Percentiles rank a stretch among this genome's conserved stretches.
These are phyloP conservation scores for Neolentinus lepideus DNA, from an alignment of 1,284 basidiomycete genomes.

Conservation along the genomic window DNA sequence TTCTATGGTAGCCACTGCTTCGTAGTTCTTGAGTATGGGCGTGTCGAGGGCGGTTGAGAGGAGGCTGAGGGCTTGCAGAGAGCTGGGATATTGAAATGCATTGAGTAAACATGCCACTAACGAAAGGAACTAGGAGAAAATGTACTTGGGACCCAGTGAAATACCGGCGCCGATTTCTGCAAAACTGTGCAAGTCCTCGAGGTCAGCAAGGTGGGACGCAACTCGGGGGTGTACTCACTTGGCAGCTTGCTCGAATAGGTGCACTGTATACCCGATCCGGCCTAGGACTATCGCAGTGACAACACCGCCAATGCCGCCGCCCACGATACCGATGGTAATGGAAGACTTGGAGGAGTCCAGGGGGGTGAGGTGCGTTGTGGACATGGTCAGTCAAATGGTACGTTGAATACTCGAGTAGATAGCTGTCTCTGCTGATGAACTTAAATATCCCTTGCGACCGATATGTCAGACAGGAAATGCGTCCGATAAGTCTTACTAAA, in stretches of 20 bases:
- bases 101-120: too few relatives aligned
- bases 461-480: too few relatives aligned
- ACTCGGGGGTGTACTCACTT: too few relatives aligned
- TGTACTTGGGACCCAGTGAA: constrained; percentile 32
- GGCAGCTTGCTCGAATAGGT: constrained; percentile 14
- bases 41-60: neutral
- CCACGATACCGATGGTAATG: constrained; percentile 11
- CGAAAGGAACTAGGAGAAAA: neutral
- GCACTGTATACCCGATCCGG: constrained; percentile 9
- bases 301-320: constrained; percentile 16
- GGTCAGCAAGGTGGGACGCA: too few relatives aligned
- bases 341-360: neutral
- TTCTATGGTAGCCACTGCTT: neutral
- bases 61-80: neutral
- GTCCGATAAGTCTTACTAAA: too few relatives aligned
- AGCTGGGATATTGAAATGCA: neutral
- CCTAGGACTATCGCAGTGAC: constrained; percentile 11
- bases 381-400: neutral
- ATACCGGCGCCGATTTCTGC: constrained; percentile 46
- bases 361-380: neutral
- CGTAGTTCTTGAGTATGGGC: neutral
- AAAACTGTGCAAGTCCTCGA: neutral
- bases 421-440: too few relatives aligned
- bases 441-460: too few relatives aligned
- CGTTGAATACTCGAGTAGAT: neutral